Base-by-base conservation (phyloP, 2,329 filamentous ascomycete genomes). In the Trichoderma hamatum region DNA sequence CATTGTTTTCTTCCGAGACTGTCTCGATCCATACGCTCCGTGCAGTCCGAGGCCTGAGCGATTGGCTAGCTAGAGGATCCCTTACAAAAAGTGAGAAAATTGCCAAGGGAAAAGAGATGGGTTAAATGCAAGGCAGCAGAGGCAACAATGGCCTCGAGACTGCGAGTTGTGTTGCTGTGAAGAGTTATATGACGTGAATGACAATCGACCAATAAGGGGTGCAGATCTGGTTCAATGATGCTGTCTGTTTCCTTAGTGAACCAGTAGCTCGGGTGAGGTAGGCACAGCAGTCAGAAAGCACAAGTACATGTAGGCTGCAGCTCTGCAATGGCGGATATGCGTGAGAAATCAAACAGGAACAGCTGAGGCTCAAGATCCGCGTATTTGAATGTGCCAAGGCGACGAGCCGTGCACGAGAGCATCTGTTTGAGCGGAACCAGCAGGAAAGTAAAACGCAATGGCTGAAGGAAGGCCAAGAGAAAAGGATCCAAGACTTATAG, bases 161-260 rank as follows among this genome's bases (percentile, higher is more conserved):
- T 14, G 10, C 34, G 7, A 21, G 56, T 19, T n/a, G 28, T 59
- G 30, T 21, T 13, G 9, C 34, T 43, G n/a, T 49, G 52, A 58
- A 49, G 34, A 46, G 34, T 21, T 59, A 54, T 49, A 39, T 43
- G 60, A 59, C 46, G 67, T 65, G 39, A 69, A 66, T 51, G 51
- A 59, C 39, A 59, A 19, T 36, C 5, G 61, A 66, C 61, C 67
- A 66, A 69, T 69, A 28, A 52, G 43, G 32, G 39, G 36, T n/a
- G 67, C 67, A 28, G 67, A 46, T 63, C 16, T 43, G 32, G 60
- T 30, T 55, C 60, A 36, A 55, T 19, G 52, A 34, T 34, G 51
- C 28, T n/a, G 39, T 32, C 9, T 61, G 5, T 39, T 2, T 49
- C 7, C n/a, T 54, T 24, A 58, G 63, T 28, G 51, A 66, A 34